Evolutionary conservation across 2,329 filamentous ascomycete genomes (phyloP).

Genomic region (Phialophora tarda): DNA sequence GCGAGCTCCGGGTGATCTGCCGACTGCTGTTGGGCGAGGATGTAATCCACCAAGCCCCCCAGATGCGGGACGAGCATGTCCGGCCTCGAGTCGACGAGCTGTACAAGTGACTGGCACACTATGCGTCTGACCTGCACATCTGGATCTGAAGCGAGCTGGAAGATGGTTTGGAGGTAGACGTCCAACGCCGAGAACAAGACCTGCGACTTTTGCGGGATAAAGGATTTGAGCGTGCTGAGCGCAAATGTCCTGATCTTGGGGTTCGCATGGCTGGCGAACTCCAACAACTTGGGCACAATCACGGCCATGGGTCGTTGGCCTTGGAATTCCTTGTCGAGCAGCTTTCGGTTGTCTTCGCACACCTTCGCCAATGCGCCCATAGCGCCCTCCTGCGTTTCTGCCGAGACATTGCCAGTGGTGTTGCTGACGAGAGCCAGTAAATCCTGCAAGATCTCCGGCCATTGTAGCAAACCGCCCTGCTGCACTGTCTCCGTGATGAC

Average conservation of each 20-base stretch:
- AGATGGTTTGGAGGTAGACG: slow-evolving; percentile 79
- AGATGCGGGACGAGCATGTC: slow-evolving; percentile 91
- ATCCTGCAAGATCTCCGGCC: slow-evolving; percentile 88
- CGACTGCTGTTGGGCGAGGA: slow-evolving; percentile 84
- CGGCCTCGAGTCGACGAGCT: slow-evolving; percentile 86
- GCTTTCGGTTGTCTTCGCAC: slow-evolving; percentile 91
- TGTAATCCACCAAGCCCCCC: slow-evolving; percentile 86
- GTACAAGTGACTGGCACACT: slow-evolving; percentile 91
- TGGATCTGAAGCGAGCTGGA: slow-evolving; percentile 76
- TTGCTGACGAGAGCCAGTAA: slow-evolving; percentile 80
- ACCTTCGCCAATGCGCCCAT: slow-evolving; percentile 94
- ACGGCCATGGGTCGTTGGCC: slow-evolving; percentile 86
- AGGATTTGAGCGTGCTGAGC: slow-evolving; percentile 86
- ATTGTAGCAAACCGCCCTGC: slow-evolving; percentile 82
- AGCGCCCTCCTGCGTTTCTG: slow-evolving; percentile 83
- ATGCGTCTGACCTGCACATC: slow-evolving; percentile 85
- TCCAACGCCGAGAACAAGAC: slow-evolving; percentile 82
- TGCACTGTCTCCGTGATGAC: slow-evolving; percentile 91
- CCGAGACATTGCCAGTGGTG: slow-evolving; percentile 67
- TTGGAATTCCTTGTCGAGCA: slow-evolving; percentile 84
- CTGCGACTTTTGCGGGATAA: slow-evolving; percentile 82
- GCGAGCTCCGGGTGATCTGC: slow-evolving; percentile 84
- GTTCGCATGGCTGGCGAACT: slow-evolving; percentile 78
- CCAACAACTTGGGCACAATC: slow-evolving; percentile 86
- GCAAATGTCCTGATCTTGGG: slow-evolving; percentile 80